Evolutionary conservation across 805 yeast genomes (phyloP).

Genomic region (Myxozyma kluyveri): DNA sequence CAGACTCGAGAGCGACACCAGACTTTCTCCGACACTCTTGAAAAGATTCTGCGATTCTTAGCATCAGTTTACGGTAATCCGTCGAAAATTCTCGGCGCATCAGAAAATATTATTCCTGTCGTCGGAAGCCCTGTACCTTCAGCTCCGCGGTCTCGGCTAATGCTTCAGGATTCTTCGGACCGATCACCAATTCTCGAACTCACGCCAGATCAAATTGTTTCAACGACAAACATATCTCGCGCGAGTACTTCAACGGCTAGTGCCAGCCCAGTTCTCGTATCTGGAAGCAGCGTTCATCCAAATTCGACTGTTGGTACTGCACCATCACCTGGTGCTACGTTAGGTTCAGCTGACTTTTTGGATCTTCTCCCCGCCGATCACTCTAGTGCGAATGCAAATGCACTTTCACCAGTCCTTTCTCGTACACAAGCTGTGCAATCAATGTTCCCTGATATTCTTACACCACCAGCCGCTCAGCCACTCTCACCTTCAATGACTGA

Average conservation of each 20-base stretch:
- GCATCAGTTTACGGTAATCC: conserved; percentile 77
- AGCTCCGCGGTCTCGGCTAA: conserved; percentile 29
- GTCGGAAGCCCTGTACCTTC: conserved; percentile 23
- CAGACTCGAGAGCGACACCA: conserved; percentile 80
- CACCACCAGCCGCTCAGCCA: conserved; percentile 7
- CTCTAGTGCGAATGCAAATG: conserved; percentile 6
- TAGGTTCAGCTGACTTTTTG: conserved; percentile 17
- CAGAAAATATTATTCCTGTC: conserved; percentile 14
- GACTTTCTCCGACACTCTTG: conserved; percentile 82
- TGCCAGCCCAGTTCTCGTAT: neutral
- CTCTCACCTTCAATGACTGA: conserved; percentile 13
- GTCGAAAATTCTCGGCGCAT: conserved; percentile 45
- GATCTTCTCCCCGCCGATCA: conserved; percentile 20
- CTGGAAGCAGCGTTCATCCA: neutral
- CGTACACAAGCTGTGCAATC: conserved; percentile 2
- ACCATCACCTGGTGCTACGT: neutral
- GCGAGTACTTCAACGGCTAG: conserved; percentile 1
- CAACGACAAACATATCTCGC: neutral
- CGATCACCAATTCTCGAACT: conserved; percentile 27
- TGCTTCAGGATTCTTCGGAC: conserved; percentile 25
- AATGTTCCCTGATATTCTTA: conserved; percentile 21
- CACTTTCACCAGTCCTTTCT: conserved; percentile 4
- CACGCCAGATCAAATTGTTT: conserved; percentile 2
- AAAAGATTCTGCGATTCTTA: conserved; percentile 79
- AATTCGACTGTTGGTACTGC: neutral